Evolutionary conservation across 2,329 filamentous ascomycete genomes (phyloP).

Genomic region (Leptosphaerulina australis): DNA sequence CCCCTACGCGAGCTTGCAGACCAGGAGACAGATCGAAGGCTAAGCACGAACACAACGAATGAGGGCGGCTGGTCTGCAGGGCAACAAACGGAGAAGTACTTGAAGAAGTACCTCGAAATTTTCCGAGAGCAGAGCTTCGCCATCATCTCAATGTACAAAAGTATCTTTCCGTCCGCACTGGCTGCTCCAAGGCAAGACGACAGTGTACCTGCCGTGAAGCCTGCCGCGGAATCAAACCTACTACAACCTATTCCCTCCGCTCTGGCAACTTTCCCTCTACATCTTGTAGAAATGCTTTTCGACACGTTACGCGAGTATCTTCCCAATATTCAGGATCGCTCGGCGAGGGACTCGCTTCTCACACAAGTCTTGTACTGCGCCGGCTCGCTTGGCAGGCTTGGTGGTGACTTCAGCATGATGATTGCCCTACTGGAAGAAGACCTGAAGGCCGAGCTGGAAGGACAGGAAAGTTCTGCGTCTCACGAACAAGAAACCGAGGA

Average conservation of each 20-base stretch:
- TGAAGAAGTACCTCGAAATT: conserved; percentile 96
- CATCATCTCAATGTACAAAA: conserved; percentile 92
- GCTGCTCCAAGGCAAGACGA: conserved; percentile 47
- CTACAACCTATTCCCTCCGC: conserved; percentile 71
- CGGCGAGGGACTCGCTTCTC: conserved; percentile 81
- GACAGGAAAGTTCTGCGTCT: conserved; percentile 48
- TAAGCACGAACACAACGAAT: conserved; percentile 37
- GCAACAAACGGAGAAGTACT: conserved; percentile 89
- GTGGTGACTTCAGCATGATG: conserved; percentile 90
- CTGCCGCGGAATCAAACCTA: conserved; percentile 35
- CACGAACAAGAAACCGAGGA: conserved; percentile 51
- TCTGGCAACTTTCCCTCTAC: conserved; percentile 80
- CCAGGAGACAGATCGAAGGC: conserved; percentile 69
- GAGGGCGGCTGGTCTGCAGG: conserved; percentile 68
- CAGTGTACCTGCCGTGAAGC: conserved; percentile 32
- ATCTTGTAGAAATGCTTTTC: conserved; percentile 80
- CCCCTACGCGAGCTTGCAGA: conserved; percentile 89
- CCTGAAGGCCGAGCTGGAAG: conserved; percentile 46
- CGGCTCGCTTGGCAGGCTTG: conserved; percentile 84
- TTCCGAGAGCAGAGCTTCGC: conserved; percentile 97
- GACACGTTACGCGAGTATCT: conserved; percentile 78
- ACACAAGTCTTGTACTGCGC: conserved; percentile 95
- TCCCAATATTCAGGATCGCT: conserved; percentile 78
- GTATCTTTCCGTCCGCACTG: conserved; percentile 74
- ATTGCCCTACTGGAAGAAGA: conserved; percentile 67